Base-by-base conservation (phyloP, 2,329 filamentous ascomycete genomes). In the Oidium heveae region DNA sequence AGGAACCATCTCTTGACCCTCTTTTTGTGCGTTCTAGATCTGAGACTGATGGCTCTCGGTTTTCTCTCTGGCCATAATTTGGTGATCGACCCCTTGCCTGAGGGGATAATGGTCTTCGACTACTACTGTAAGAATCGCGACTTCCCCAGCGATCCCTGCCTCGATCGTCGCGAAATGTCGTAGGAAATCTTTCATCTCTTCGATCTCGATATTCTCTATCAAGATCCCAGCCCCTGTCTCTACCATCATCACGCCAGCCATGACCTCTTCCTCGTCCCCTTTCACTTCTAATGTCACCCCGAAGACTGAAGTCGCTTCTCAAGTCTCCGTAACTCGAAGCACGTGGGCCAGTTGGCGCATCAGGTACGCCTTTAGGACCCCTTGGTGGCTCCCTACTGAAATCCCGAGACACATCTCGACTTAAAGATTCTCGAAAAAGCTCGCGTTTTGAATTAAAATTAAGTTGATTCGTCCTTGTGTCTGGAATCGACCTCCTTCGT, bases 301-400 rank as follows among this genome's bases (percentile, higher is more conserved):
- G 72, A 60, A 79, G 81, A 13, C 57, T 72, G n/a, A 47, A 16
- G 39, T 55, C 54, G 32, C 53, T 41, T 36, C 61, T 72, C 76
- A 61, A 61, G 51, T 64, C 63, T 56, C 71, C 72, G 60, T 79
- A 81, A 54, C 86, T 83, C 2, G 79, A 74, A 46, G 81, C 81
- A 56, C 84, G 75, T 15, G 79, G 81, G 33, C 79, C 79, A 58
- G 74, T 76, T 33, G 76, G 69, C 57, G 89, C 58, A 55, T 64
- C 84, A 57, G 83, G 59, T 56, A 87, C 70, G 4, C 84, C 85
- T 66, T 88, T 86, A 12, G 87, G 86, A 0, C 84, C 87, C 58
- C 93, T 85, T 59, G 82, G 74, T 13, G 74, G 72, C 20, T 55
- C 53, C 34, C 53, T 13, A 65, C 64, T 74, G 59, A 60, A 64